Percentiles rank a stretch among this genome's conserved stretches.
phyloP scores from a whole-genome alignment of 2,329 filamentous ascomycete genomes.

The Aspergillus japonicus region DNA sequence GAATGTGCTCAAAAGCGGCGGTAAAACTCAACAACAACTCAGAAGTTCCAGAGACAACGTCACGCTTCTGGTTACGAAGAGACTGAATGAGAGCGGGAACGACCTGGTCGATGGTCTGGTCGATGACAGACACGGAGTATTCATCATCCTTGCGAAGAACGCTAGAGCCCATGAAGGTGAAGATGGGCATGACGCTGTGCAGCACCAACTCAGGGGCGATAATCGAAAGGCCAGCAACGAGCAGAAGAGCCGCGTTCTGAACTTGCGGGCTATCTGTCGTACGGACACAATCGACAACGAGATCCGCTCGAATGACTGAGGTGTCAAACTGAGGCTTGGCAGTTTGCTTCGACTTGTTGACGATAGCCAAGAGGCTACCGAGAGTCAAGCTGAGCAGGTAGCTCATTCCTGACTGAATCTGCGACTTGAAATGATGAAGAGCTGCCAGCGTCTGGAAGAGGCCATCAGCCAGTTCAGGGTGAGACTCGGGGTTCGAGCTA shows the following conservation, averaged over 20 bases:
- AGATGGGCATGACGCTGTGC: conserved; percentile 98
- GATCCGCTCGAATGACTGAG: conserved; percentile 77
- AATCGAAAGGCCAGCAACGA: conserved; percentile 82
- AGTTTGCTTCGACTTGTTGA: conserved; percentile 66
- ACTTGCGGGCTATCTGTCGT: conserved; percentile 89
- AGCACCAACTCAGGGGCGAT: conserved; percentile 88
- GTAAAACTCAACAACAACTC: conserved; percentile 95
- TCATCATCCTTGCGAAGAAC: conserved; percentile 91
- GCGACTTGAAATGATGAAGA: conserved; percentile 77
- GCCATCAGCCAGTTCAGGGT: conserved; percentile 71
- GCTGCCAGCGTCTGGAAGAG: conserved; percentile 85
- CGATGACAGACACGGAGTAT: conserved; percentile 93
- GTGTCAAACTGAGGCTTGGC: conserved; percentile 63
- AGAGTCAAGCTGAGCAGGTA: conserved; percentile 87
- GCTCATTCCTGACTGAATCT: conserved; percentile 80
- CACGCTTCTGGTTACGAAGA: conserved; percentile 72
- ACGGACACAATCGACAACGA: conserved; percentile 91
- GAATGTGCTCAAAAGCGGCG: conserved; percentile 94
- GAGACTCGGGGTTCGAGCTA: conserved; percentile 69
- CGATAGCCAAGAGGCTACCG: conserved; percentile 76
- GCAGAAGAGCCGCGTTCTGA: conserved; percentile 83
- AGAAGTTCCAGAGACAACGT: conserved; percentile 76
- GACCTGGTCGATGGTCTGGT: conserved; percentile 89
- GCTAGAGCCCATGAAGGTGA: conserved; percentile 95
- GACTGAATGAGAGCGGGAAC: conserved; percentile 88